These are phyloP conservation scores for Crocinoboletus sp. DNA, from an alignment of 1,284 basidiomycete species.

Conservation along the genomic window DNA sequence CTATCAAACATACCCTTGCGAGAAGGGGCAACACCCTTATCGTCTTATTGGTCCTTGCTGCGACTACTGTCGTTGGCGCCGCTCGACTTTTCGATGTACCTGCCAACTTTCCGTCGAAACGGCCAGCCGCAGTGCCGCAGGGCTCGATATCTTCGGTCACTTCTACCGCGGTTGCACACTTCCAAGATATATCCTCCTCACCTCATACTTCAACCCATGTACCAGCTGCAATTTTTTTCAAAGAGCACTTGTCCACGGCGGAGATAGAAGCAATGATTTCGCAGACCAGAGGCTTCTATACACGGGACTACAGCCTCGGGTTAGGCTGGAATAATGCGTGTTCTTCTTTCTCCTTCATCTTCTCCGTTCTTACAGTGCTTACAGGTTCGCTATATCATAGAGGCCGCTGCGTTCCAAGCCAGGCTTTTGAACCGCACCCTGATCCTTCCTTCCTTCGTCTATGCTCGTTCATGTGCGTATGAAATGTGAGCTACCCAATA, in stretches of 20 bases:
- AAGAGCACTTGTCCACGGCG: slow-evolving; percentile 17
- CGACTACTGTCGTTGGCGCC: slow-evolving; percentile 7
- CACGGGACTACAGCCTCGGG: slow-evolving; percentile 36
- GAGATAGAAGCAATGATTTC: slow-evolving; percentile 26
- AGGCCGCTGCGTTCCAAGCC: slow-evolving; percentile 36
- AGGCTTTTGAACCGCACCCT: slow-evolving; percentile 36
- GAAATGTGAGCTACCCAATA: slow-evolving; percentile 21
- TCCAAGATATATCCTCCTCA: neutral
- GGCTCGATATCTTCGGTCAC: neutral
- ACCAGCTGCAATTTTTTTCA: neutral
- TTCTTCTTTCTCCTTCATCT: no score
- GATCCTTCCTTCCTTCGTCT: slow-evolving; percentile 37
- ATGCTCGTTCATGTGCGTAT: slow-evolving; percentile 38
- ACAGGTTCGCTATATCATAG: slow-evolving; percentile 39
- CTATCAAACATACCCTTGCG: slow-evolving; percentile 4
- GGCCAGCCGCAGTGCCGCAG: neutral
- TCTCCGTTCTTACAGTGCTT: slow-evolving; percentile 1
- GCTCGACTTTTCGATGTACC: slow-evolving; percentile 11
- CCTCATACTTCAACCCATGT: neutral
- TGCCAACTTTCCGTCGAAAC: slow-evolving; percentile 2
- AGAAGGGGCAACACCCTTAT: slow-evolving; percentile 14
- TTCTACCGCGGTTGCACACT: neutral
- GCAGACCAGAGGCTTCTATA: slow-evolving; percentile 34
- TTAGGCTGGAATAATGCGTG: slow-evolving; percentile 38
- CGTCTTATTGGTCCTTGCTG: slow-evolving; percentile 1